A percentile compares a stretch with the other conserved stretches of the same genome.
Evolutionary conservation across 805 yeast species (phyloP).

Genomic region (Candida dajiaensis): DNA sequence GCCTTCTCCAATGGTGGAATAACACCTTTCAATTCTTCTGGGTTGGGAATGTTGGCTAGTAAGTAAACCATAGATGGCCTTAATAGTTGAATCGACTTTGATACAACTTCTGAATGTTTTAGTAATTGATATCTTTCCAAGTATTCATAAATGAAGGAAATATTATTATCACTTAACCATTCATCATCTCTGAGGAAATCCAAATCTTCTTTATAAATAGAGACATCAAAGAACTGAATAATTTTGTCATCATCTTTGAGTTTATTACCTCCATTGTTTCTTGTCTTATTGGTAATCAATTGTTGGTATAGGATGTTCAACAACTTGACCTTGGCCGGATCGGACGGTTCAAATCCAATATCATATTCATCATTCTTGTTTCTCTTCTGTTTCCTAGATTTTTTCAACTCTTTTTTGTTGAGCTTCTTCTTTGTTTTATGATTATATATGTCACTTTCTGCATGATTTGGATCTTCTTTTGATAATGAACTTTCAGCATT

Average conservation of each 20-base stretch:
- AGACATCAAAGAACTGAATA: conserved; percentile 49
- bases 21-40: conserved; percentile 35
- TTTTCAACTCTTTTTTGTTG: conserved; percentile 3
- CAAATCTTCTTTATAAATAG: conserved; percentile 54
- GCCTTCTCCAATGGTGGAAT: conserved; percentile 40
- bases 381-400: conserved; percentile 5
- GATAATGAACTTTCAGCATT: conserved; percentile 2
- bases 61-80: conserved; percentile 64
- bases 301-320: conserved; percentile 14
- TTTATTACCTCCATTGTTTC: conserved; percentile 18
- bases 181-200: conserved; percentile 53
- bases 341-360: conserved; percentile 12
- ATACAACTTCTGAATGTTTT: conserved; percentile 20
- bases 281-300: conserved; percentile 2
- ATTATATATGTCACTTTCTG: conserved; percentile 2
- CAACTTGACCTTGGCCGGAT: conserved; percentile 11
- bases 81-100: conserved; percentile 33
- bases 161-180: conserved; percentile 71
- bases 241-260: conserved; percentile 21
- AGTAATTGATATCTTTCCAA: conserved; percentile 32
- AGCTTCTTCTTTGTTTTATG: not conserved
- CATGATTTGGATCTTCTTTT: not conserved
- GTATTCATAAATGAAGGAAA: conserved; percentile 56
- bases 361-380: conserved; percentile 5
- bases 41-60: conserved; percentile 47